These are phyloP conservation scores for Puccinia coronata DNA, from an alignment of 1,284 basidiomycete genomes.

Conservation along the genomic window DNA sequence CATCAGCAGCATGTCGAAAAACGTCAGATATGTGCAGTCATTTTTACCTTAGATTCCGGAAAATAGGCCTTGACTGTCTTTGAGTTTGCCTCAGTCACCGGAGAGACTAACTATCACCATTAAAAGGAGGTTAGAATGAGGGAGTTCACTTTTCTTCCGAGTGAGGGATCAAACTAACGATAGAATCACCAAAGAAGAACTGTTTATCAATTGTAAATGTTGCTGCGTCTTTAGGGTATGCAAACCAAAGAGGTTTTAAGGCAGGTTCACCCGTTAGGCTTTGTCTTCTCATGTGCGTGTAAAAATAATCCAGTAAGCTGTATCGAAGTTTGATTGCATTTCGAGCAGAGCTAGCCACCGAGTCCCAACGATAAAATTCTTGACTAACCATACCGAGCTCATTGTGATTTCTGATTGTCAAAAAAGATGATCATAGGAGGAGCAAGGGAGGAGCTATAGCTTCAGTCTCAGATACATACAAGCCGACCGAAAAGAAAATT, in stretches of 20 bases:
- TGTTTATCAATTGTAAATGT: slow-evolving; percentile 70
- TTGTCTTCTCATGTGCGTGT: slow-evolving; percentile 69
- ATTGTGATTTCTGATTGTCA: slow-evolving; percentile 64
- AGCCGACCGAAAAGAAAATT: slow-evolving; percentile 56
- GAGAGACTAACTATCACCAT: slow-evolving; percentile 64
- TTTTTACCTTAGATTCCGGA: slow-evolving; percentile 66
- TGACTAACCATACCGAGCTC: slow-evolving; percentile 62
- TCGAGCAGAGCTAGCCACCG: slow-evolving; percentile 66
- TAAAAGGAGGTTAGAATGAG: not conserved
- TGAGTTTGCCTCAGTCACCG: slow-evolving; percentile 68
- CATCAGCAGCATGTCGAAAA: not conserved
- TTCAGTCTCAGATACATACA: slow-evolving; percentile 58
- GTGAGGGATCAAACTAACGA: slow-evolving; percentile 56
- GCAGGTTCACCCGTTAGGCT: slow-evolving; percentile 68
- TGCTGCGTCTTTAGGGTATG: slow-evolving; percentile 69
- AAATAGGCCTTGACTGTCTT: slow-evolving; percentile 68
- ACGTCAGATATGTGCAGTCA: not conserved
- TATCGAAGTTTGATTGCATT: slow-evolving; percentile 69
- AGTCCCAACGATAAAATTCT: slow-evolving; percentile 70
- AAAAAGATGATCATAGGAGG: slow-evolving; percentile 56
- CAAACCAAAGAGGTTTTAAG: slow-evolving; percentile 72
- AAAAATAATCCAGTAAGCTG: slow-evolving; percentile 71
- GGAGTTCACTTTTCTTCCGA: not conserved
- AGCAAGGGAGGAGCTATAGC: slow-evolving; percentile 69
- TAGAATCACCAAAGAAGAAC: slow-evolving; percentile 69